Evolutionary conservation across 2,329 filamentous ascomycete genomes (phyloP), one percentile per base, ranked within the genome.

Genomic region (Atkinsonella hypoxylon): DNA sequence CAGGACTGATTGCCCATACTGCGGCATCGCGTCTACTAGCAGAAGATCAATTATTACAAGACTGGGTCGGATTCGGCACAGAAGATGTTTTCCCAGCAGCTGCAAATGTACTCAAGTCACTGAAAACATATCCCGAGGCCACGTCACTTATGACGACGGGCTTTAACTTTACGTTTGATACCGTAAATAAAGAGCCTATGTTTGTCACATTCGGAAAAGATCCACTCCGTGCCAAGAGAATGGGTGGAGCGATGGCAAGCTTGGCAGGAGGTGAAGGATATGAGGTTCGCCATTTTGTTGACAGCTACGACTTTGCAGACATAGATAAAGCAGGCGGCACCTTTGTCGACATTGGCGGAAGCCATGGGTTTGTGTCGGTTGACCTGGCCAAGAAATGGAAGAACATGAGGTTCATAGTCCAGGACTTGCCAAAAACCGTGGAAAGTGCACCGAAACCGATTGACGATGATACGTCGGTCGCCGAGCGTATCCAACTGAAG

Each of bases 271-370:
- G 75, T 51, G 75, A 79, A 56, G 78, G 78, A 0, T 79, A 79
- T 55, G 75, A 79, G 55, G 57, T 79, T 4, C 63, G 63, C 22
- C 70, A 79, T 55, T 67, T 82, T 10, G 67, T 79, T 2, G 64
- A 77, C 38, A 74, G 71, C 42, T 81, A 76, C 56, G 73, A 80
- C 56, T 74, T 82, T 57, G 62, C 67, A 1, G 67, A 67, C 1
- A 61, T 81, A 1, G 67, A 78, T 47, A 62, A 62, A 0, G 58
- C 52, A 1, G 62, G 63, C 5, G 78, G 72, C 3, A 77, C 69
- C 0, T 63, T 83, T 39, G 77, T 83, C 4, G 79, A 83, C 50
- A 57, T 81, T 13, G 79, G 80, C 10, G 79, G 80, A 2, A 77
- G 74, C 17, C 74, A 76, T 48, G 80, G 80, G 0, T 76, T 79